Evolutionary conservation across 73 alveolate species (phyloP).

Genomic region (Paramecium biaurelia): DNA sequence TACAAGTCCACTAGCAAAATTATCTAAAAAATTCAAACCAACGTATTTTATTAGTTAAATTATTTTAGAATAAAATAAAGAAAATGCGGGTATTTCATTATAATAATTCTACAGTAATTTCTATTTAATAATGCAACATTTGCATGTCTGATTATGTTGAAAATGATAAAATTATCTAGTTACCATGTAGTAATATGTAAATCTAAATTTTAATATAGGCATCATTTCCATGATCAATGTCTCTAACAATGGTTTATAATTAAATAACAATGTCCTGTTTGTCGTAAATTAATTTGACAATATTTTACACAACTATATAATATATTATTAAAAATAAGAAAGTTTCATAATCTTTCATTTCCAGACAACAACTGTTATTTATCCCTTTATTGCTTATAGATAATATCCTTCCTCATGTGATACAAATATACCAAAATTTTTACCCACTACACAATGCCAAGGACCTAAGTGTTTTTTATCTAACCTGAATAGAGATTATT

Average conservation of each 20-base stretch:
- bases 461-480: slow-evolving; percentile 35
- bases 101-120: background rate
- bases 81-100: background rate
- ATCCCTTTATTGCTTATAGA: slow-evolving; percentile 94
- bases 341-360: slow-evolving; percentile 5
- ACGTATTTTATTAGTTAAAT: background rate
- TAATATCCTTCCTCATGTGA: slow-evolving; percentile 92
- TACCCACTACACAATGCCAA: slow-evolving; percentile 98
- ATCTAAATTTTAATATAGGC: background rate
- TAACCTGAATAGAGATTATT: background rate
- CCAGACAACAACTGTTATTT: slow-evolving; percentile 79
- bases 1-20: background rate
- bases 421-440: slow-evolving; percentile 90
- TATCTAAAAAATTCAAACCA: background rate
- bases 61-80: background rate
- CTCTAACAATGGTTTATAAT: background rate
- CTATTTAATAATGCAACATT: background rate
- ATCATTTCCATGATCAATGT: background rate
- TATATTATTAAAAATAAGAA: background rate
- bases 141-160: background rate
- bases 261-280: slow-evolving; percentile 24
- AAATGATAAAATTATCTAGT: background rate
- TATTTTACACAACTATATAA: background rate
- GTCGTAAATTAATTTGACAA: background rate
- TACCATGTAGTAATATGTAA: background rate